phyloP scores from a whole-genome alignment of 2,329 filamentous ascomycete species.

The Colletotrichum ledebouriae region DNA sequence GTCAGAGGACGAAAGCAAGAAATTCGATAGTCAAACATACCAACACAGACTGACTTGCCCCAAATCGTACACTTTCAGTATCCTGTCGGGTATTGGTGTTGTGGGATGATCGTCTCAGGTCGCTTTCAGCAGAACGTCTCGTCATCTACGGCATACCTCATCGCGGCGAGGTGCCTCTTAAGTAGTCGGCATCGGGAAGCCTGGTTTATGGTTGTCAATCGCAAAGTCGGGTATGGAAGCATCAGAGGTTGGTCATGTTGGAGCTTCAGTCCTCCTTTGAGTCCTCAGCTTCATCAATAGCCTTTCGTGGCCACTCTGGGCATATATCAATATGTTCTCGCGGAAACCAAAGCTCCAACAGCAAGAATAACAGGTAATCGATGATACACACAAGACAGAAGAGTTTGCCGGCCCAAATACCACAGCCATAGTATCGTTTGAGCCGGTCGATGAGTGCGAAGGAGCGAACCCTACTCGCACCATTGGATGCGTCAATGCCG shows the following conservation, averaged over 20 bases:
- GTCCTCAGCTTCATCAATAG: slow-evolving; percentile 47
- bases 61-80: no score
- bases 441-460: slow-evolving; percentile 94
- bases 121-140: not conserved
- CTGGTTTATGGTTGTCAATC: no score
- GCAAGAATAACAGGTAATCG: slow-evolving; percentile 91
- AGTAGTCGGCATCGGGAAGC: no score
- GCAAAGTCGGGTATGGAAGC: no score
- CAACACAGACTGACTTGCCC: not conserved
- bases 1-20: not conserved
- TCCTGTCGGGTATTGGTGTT: no score
- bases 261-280: slow-evolving; percentile 31
- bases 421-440: slow-evolving; percentile 97
- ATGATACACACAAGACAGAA: slow-evolving; percentile 96
- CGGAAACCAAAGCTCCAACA: slow-evolving; percentile 89
- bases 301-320: slow-evolving; percentile 90
- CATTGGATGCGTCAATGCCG: slow-evolving; percentile 79
- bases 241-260: no score
- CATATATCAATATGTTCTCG: slow-evolving; percentile 89
- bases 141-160: no score
- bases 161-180: no score
- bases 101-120: no score
- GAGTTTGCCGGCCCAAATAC: slow-evolving; percentile 97
- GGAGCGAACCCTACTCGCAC: slow-evolving; percentile 81
- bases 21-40: not conserved